Evolutionary conservation across 2,329 filamentous ascomycete genomes (phyloP), one percentile per base, ranked within the genome.

Genomic region (Trichoderma koningii): DNA sequence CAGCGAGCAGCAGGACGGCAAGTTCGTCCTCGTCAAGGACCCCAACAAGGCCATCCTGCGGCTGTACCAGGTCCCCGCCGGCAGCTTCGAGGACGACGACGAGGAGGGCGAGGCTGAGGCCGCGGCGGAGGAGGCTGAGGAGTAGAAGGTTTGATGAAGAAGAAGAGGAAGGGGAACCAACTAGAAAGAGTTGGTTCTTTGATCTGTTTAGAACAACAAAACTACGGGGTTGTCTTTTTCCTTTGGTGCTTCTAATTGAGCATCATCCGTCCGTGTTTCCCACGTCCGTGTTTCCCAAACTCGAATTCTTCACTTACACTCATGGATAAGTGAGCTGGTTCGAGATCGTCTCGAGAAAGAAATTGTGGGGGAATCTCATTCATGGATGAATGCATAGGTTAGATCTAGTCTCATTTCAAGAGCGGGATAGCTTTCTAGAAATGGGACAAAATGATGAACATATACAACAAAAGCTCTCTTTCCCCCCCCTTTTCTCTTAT

Each of bases 1-100:
- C 28, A 34, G 9, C 34, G 12, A 38, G 12, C 34, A 38, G 34
- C 34, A 38, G 53, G 89, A 93, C 71, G 90, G 89, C 78, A 93
- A 93, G 81, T 95, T 91, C 72, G 88, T 95, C 53, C 83, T 90
- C 21, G 87, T 89, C 74, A 90, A 90, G 89, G 95, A 99, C 79
- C 95, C 95, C 66, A 99, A 99, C 85, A 98, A 97, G 88, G 87
- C 90, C 66, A 92, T 97, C 69, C 87, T 99, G 70, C 89, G 95
- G 69, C 81, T 99, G 74, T 99, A 99, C 82, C 89, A 93, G 77
- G 91, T 99, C 7, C 95, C 95, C 1, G 80, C 86, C 59, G 87
- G 89, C 73, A 95, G 92, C 68, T 94, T 98, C 76, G 95, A 98
- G 73, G 94, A 98, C 72, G 91, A 94, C 41, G 90, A 86, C 4